phyloP scores from a whole-genome alignment of 768 basidiomycete species.

The Kwoniella heveanensis region DNA sequence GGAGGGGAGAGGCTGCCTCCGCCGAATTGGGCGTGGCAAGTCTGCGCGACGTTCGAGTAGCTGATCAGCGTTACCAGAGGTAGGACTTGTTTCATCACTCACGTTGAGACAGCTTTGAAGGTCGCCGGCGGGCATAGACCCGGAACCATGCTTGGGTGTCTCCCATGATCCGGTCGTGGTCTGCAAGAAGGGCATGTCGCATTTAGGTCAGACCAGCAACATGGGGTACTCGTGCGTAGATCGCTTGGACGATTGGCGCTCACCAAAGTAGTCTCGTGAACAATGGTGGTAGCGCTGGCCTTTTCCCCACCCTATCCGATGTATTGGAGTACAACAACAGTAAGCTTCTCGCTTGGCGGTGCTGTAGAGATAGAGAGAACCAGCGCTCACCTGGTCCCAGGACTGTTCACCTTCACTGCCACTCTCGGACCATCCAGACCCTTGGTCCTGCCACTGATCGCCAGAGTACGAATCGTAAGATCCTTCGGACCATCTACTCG shows the following conservation, averaged over 20 bases:
- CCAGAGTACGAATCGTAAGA: background rate
- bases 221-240: too few relatives aligned
- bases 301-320: background rate
- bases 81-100: background rate
- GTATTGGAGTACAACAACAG: too few relatives aligned
- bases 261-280: constrained; percentile 10
- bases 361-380: background rate
- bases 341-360: too few relatives aligned
- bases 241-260: background rate
- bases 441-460: background rate
- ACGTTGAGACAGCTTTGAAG: constrained; percentile 13
- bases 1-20: background rate
- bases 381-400: background rate
- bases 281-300: constrained; percentile 5
- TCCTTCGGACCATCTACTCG: background rate
- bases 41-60: background rate
- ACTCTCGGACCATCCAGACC: background rate
- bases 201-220: background rate
- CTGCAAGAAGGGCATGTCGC: background rate
- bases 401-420: background rate
- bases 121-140: constrained; percentile 11
- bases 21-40: constrained; percentile 15
- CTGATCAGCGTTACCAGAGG: background rate
- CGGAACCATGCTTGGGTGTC: constrained; percentile 15
- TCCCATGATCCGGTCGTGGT: constrained; percentile 2